Conservation (phyloP, 169 alveolate genomes). For the Perkinsus chesapeaki region DNA sequence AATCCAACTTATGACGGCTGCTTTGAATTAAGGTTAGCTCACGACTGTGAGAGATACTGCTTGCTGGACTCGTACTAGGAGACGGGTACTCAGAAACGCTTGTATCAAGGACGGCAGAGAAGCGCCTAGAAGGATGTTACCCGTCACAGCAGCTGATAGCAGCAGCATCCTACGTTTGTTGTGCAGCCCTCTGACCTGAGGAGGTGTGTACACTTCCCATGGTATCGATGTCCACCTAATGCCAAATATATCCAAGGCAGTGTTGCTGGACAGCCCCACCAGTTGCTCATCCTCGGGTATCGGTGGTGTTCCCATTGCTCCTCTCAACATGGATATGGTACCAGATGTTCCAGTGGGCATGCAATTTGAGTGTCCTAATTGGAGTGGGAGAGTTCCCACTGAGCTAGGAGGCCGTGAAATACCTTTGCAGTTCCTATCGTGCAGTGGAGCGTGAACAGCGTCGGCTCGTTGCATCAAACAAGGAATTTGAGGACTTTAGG, state of each 20-base stretch:
- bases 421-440: background rate
- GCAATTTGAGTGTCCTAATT: background rate
- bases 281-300: background rate
- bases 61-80: background rate
- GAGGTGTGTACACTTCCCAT: background rate
- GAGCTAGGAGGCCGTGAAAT: background rate
- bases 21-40: background rate
- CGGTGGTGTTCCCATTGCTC: background rate
- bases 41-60: background rate
- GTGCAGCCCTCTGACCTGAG: background rate
- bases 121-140: background rate
- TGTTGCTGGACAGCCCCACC: background rate
- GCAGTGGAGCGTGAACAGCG: background rate
- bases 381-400: background rate
- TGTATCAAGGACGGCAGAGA: background rate
- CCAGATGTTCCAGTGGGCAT: background rate
- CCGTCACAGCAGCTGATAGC: no score
- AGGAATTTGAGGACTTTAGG: no score
- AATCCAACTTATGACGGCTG: background rate
- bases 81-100: background rate
- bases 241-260: background rate
- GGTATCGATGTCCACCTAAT: background rate
- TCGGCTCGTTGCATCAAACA: conserved; percentile 1
- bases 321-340: background rate
- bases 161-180: background rate